Base-by-base conservation (phyloP, 768 basidiomycete genomes). In the Pulveroboletus ravenelii region DNA sequence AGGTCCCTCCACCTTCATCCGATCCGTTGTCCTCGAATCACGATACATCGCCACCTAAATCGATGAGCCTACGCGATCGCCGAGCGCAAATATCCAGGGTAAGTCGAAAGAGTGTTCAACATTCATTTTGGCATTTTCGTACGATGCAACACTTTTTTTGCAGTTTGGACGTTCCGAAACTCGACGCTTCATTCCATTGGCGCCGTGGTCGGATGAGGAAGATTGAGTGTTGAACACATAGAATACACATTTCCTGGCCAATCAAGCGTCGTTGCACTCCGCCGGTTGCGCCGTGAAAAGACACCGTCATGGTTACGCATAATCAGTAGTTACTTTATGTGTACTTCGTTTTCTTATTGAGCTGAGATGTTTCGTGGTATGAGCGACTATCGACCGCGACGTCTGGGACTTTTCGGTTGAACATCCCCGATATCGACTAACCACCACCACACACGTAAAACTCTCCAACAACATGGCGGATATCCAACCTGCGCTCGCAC, bases 401-500 rank as follows among this genome's bases (percentile, higher is more conserved):
- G 41, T 42, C 41, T 30, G 41, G 17, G 25, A 18, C 29, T 8
- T 30, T 42, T 41, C 18, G 18, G 29, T 29, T n/a, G 27, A 38
- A 52, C 40, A 10, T n/a, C n/a, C n/a, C n/a, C n/a, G n/a, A n/a
- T n/a, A n/a, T 9, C 42, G 10, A 34, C 18, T 20, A 1, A 15
- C 40, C 41, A 41, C 15, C 35, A 50, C 50, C 4, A 23, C 20
- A 23, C 18, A 40, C 48, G 23, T 18, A 12, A 25, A 25, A 8
- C 27, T 6, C 10, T 10, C 9, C 41, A 5, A 15, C 48, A 20
- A 18, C 48, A 74, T 64, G 73, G 61, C 57, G 47, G 69, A 58
- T 45, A 62, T 48, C 38, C 70, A 62, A 56, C 72, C 55, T 45
- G 68, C 50, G 43, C 72, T 77, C 45, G 74, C 77, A 15, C 72